Base-by-base conservation (phyloP, 768 basidiomycete genomes). In the Lentinula raphanica region DNA sequence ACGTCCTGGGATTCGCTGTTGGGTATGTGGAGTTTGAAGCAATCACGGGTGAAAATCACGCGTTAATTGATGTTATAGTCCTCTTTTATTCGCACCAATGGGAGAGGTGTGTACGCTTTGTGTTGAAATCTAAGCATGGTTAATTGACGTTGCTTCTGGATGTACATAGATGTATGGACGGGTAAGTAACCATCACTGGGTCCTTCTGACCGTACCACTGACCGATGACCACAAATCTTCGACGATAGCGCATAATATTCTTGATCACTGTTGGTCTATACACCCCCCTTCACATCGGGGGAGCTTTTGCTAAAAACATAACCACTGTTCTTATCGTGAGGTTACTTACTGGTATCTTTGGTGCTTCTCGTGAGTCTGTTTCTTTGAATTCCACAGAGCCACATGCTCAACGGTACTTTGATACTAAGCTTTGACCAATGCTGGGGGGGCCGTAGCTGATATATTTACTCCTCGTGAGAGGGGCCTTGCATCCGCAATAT, bases 1-100 rank as follows among this genome's bases (percentile, higher is more conserved):
- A 84, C 65, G 82, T 88, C 32, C 68, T 87, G 29, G 85, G 84
- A 1, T 84, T 87, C 64, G 83, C 79, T 3, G 62, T 85, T 23
- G 83, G 83, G 54, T 56, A 79, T 82, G 58, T 69, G 17, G 27
- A 17, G 17, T 27, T 2, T 19, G 9, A n/a, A 36, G n/a, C 21
- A 3, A 27, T 60, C 59, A 31, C 48, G 45, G 56, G 13, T n/a
- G 32, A 25, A 8, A 28, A 46, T 56, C 39, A 39, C 58, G 29
- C 46, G 32, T 36, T 23, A 11, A 38, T 7, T 17, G 19, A 25
- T 38, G 36, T 32, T n/a, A 9, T 19, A 56, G 54, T 2, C 79
- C 80, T 5, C 68, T 80, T 1, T 58, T 84, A n/a, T 84, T 83
- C 67, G 82, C 83, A 17, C 80, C 84, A 11, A 71, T 84, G 64